Evolutionary conservation across 2,329 filamentous ascomycete genomes (phyloP).

Genomic region (Orbilia quercus): DNA sequence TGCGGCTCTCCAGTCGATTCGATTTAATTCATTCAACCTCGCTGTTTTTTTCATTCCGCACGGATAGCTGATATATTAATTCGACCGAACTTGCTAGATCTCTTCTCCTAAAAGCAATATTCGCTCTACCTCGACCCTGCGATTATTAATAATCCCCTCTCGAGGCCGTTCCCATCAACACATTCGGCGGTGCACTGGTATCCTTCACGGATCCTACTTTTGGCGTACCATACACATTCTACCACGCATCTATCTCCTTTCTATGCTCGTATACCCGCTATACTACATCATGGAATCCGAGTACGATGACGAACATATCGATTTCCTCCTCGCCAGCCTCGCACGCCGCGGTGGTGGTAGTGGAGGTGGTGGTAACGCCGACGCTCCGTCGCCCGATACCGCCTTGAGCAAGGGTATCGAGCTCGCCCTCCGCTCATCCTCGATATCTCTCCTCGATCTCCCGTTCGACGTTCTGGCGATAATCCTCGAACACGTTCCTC

Average conservation of each 20-base stretch:
- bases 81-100: no score
- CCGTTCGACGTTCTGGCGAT: constrained; percentile 50
- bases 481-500: constrained; percentile 44
- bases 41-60: background rate
- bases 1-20: no score
- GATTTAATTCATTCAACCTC: background rate
- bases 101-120: no score
- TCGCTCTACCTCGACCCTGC: no score
- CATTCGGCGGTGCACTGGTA: background rate
- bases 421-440: constrained; percentile 15
- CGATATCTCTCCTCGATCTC: constrained; percentile 39
- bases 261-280: background rate
- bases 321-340: constrained; percentile 31
- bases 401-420: constrained; percentile 26
- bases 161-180: no score
- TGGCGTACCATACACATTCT: background rate
- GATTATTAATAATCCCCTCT: background rate
- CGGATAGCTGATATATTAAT: no score
- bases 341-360: constrained; percentile 9
- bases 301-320: constrained; percentile 15
- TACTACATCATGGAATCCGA: background rate
- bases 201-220: background rate
- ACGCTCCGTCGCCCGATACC: constrained; percentile 39
- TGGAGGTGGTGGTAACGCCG: constrained; percentile 1
- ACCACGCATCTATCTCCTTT: background rate